Percentiles rank a stretch among this genome's conserved stretches.
phyloP scores from a whole-genome alignment of 2,329 filamentous ascomycete species.

The Penicillium sp. region DNA sequence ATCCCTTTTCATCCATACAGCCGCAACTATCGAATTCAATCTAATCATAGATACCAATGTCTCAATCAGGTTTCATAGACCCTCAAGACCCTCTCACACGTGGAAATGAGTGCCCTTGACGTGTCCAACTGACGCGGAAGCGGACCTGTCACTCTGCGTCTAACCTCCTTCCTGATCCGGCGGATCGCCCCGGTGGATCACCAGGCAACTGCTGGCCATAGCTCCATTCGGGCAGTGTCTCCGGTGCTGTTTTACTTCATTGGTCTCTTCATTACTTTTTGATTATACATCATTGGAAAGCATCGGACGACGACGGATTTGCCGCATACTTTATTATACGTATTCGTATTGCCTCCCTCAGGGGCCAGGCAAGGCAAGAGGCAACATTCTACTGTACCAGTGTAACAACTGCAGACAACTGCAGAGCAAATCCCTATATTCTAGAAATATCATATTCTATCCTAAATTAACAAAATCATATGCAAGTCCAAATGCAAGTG shows the following conservation, averaged over 20 bases:
- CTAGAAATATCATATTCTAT: too few species aligned
- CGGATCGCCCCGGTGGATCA: constrained; percentile 21
- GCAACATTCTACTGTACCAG: background rate
- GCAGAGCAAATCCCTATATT: too few species aligned
- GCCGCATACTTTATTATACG: background rate
- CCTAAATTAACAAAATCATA: too few species aligned
- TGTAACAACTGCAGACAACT: too few species aligned
- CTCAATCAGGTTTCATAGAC: background rate
- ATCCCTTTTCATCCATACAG: background rate
- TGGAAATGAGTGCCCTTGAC: constrained; percentile 9
- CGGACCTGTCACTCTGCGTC: constrained; percentile 8
- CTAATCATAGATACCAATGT: background rate
- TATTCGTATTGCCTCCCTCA: too few species aligned
- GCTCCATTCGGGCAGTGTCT: constrained; percentile 25
- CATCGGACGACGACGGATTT: background rate
- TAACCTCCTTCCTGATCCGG: constrained; percentile 26
- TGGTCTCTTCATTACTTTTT: background rate
- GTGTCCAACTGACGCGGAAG: constrained; percentile 9
- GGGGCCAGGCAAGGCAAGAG: background rate
- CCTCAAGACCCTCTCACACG: constrained; percentile 3
- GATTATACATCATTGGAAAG: background rate
- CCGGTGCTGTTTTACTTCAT: constrained; percentile 8
- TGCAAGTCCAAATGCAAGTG: background rate
- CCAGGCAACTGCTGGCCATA: constrained; percentile 31
- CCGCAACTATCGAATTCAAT: background rate